These are phyloP conservation scores for Wickerhamomyces sp. DNA, from an alignment of 1,139 yeast species.

Conservation along the genomic window DNA sequence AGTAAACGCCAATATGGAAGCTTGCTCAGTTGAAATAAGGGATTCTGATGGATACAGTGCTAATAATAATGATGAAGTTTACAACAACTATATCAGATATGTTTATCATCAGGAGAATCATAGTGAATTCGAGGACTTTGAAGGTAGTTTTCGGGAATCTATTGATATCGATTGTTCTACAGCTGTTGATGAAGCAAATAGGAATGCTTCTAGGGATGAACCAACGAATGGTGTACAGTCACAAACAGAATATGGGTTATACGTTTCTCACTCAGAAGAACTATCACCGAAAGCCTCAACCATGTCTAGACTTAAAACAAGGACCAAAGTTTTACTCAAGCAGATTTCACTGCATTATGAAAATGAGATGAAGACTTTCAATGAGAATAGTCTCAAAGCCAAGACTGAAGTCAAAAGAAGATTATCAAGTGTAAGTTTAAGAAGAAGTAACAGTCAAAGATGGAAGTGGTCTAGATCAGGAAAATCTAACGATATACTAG, in stretches of 20 bases:
- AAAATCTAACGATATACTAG: background rate
- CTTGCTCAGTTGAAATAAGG: no score
- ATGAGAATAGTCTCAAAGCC: conserved; percentile 5
- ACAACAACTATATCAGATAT: conserved; percentile 13
- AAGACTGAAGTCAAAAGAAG: conserved; percentile 10
- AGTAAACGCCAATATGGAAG: background rate
- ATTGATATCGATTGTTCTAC: conserved; percentile 4
- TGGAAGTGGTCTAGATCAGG: background rate
- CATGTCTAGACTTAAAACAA: conserved; percentile 7
- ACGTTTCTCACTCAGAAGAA: background rate
- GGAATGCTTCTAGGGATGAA: background rate
- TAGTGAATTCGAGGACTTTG: background rate
- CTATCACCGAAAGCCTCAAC: conserved; percentile 4
- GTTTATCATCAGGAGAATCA: conserved; percentile 5
- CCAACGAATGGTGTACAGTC: background rate
- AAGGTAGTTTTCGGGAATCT: background rate
- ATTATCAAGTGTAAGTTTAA: conserved; percentile 6
- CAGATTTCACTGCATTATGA: conserved; percentile 7
- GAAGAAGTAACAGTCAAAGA: conserved; percentile 1
- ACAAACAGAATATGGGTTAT: background rate
- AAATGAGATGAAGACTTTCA: conserved; percentile 4
- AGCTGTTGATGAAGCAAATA: conserved; percentile 2
- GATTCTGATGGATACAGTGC: no score
- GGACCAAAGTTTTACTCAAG: conserved; percentile 6
- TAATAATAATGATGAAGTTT: conserved; percentile 11